Conservation (phyloP, 2,329 filamentous ascomycete genomes). For the Ceratocystis alfenasii region DNA sequence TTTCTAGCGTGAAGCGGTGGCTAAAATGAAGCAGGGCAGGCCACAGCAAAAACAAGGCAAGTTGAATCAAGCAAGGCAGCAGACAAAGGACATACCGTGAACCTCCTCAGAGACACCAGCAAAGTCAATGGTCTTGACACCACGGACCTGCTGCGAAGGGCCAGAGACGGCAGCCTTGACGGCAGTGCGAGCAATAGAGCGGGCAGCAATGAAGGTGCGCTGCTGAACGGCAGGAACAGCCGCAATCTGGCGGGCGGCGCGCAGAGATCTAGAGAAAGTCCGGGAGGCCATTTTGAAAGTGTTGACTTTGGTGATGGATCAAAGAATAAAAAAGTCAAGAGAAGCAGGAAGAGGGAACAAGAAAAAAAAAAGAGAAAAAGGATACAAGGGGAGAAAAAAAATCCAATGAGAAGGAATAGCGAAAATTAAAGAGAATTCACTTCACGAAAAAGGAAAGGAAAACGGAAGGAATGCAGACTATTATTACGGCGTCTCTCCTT, state of each 20-base stretch:
- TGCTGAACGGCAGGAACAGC: constrained; percentile 45
- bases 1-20: not conserved
- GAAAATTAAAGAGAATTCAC: constrained; percentile 13
- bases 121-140: constrained; percentile 98
- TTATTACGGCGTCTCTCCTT: constrained; percentile 1
- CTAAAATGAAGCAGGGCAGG: not conserved
- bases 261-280: constrained; percentile 57
- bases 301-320: constrained; percentile 25
- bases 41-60: not conserved
- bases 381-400: constrained; percentile 13
- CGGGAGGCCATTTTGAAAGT: constrained; percentile 57
- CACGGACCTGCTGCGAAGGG: constrained; percentile 59
- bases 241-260: constrained; percentile 51
- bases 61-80: constrained; percentile 16
- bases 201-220: constrained; percentile 51
- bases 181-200: constrained; percentile 43
- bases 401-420: constrained; percentile 13
- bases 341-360: constrained; percentile 11
- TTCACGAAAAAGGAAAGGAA: constrained; percentile 11
- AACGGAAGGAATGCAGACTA: not conserved
- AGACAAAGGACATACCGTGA: constrained; percentile 51
- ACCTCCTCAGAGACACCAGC: constrained; percentile 90
- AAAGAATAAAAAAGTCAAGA: constrained; percentile 13
- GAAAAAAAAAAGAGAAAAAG: constrained; percentile 18
- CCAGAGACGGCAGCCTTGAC: constrained; percentile 41